phyloP scores from a whole-genome alignment of 108 stramenopile species.

The Cyclotella cryptica region DNA sequence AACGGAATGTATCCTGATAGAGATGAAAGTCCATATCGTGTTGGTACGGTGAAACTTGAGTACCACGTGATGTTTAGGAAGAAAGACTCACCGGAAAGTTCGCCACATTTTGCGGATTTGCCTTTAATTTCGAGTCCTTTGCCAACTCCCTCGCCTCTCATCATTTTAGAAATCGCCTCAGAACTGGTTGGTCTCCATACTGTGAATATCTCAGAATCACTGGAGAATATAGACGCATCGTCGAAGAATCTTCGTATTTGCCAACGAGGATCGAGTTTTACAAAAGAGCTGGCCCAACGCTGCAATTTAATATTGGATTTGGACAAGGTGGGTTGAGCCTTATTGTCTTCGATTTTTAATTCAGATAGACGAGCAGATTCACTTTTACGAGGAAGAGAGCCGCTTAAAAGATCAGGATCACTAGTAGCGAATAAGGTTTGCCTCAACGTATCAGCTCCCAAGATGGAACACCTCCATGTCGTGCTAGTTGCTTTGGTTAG shows the following conservation, averaged over 20 bases:
- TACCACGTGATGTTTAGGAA: not conserved
- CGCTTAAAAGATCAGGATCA: too few species aligned
- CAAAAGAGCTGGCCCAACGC: constrained; percentile 42
- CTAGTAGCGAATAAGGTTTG: not conserved
- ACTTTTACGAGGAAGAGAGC: too few species aligned
- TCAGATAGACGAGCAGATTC: not conserved
- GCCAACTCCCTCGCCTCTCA: constrained; percentile 66
- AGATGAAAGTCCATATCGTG: not conserved
- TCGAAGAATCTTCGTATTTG: constrained; percentile 63
- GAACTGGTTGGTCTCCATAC: constrained; percentile 75
- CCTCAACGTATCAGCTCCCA: not conserved
- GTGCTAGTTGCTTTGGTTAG: not conserved
- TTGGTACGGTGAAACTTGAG: not conserved
- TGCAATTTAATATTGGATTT: not conserved
- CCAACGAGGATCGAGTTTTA: constrained; percentile 57
- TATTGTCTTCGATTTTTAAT: not conserved
- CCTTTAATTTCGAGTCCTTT: constrained; percentile 83
- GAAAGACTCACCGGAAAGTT: constrained; percentile 16
- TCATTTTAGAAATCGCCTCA: constrained; percentile 72
- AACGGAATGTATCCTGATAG: constrained; percentile 67
- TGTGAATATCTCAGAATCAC: constrained; percentile 53
- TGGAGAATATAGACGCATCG: constrained; percentile 38
- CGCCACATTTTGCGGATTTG: constrained; percentile 68
- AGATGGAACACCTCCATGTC: not conserved
- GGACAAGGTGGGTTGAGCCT: not conserved